phyloP scores from a whole-genome alignment of 768 basidiomycete genomes.

The Exidia glandulosa region DNA sequence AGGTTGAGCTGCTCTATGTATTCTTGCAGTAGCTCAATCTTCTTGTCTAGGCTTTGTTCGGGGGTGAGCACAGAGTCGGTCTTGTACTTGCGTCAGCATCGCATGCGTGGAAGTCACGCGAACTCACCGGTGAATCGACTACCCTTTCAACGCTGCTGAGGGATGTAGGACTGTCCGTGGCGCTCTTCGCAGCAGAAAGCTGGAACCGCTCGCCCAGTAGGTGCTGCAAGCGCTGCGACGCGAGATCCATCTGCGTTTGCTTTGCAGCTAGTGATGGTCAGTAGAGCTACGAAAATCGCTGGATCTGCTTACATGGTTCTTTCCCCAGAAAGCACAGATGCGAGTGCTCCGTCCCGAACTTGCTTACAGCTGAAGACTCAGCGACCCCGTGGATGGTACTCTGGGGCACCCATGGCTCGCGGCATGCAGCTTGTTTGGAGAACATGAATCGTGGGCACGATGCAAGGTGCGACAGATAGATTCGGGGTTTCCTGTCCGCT shows the following conservation, averaged over 20 bases:
- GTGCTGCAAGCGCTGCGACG: too few species aligned
- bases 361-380: constrained; percentile 29
- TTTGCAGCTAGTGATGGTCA: constrained; percentile 38
- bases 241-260: constrained; percentile 52
- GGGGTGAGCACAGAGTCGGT: not conserved
- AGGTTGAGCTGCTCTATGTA: constrained; percentile 47
- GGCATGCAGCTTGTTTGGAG: constrained; percentile 42
- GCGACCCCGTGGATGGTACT: not conserved
- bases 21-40: constrained; percentile 41
- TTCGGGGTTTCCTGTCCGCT: constrained; percentile 34
- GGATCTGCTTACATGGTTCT: constrained; percentile 46
- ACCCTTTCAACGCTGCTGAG: too few species aligned
- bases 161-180: not conserved
- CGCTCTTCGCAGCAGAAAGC: too few species aligned
- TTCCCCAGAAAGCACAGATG: constrained; percentile 73
- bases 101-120: not conserved
- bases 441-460: constrained; percentile 76
- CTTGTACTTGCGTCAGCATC: not conserved
- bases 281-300: not conserved
- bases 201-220: too few species aligned
- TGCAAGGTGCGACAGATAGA: constrained; percentile 64
- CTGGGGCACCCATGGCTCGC: not conserved
- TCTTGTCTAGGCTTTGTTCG: constrained; percentile 6
- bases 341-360: constrained; percentile 79
- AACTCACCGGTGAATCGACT: not conserved